Evolutionary conservation across 192 early-diverging fungal species (phyloP), one percentile per base, ranked within the genome.

Genomic region (Obelidium mucronatum): DNA sequence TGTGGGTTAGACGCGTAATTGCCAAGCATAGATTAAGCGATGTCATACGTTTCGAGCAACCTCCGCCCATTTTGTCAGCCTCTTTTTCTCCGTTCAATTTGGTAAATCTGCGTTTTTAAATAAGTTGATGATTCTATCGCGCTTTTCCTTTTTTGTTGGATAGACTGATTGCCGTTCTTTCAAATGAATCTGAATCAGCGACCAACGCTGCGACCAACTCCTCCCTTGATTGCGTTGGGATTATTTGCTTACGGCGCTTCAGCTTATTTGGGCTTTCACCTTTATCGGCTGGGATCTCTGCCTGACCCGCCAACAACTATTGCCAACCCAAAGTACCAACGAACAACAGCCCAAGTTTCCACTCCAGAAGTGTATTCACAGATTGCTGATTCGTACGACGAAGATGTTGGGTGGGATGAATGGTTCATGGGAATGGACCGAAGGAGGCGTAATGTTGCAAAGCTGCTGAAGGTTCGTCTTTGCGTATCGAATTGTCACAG

Each of bases 401-500:
- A 65, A 13, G 76, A 79, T n/a, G 85, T 92, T 65, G 81, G 80
- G 1, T 81, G 77, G 80, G 90, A 92, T 73, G 91, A 92, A 60
- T 80, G 75, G 44, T 61, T 88, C 28, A 88, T 91, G 85, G 86
- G 90, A 4, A 60, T 92, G n/a, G 80, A 80, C 17, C 40, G 87
- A 0, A 61, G 84, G 31, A 73, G 91, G 44, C 54, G 77, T 13
- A 79, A 80, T 70, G 61, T 90, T 26, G 74, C 90, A 28, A 60
- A 67, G 31, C 66, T 80, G 36, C 88, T 88, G 13, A 77, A 85
- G 78, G 85, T 85, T 19, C 3, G 22, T 51, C 33, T 48, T n/a
- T n/a, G n/a, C n/a, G n/a, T n/a, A n/a, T n/a, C n/a, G n/a, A n/a
- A n/a, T n/a, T n/a, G n/a, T n/a, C n/a, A n/a, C n/a, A n/a, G n/a